Evolutionary conservation across 75 land plant species (phyloP).

Genomic region (Pinus tabuliformis): DNA sequence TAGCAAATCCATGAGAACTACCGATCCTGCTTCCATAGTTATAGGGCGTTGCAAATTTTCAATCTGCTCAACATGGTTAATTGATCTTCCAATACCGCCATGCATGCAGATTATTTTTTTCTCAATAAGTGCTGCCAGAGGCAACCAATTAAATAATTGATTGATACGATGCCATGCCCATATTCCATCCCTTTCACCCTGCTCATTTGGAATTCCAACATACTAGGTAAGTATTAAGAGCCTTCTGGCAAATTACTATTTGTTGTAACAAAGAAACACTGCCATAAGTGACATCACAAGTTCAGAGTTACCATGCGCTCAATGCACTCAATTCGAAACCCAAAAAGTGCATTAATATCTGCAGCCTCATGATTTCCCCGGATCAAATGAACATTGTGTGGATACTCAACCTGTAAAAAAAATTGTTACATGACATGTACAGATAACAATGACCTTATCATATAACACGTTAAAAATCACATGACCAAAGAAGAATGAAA

Average conservation of each 20-base stretch:
- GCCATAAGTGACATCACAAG: background rate
- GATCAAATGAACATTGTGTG: slow-evolving; percentile 91
- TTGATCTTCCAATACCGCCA: slow-evolving; percentile 99
- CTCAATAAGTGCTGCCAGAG: slow-evolving; percentile 96
- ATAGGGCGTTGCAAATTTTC: slow-evolving; percentile 97
- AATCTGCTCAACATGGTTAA: slow-evolving; percentile 93
- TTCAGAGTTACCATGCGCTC: slow-evolving; percentile 86
- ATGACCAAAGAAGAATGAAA: background rate
- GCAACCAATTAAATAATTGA: slow-evolving; percentile 95
- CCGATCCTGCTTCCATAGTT: slow-evolving; percentile 98
- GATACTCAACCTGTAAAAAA: slow-evolving; percentile 81
- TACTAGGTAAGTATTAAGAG: slow-evolving; percentile 1
- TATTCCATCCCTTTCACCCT: slow-evolving; percentile 99
- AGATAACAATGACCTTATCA: background rate
- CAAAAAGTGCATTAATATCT: slow-evolving; percentile 98
- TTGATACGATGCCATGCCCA: slow-evolving; percentile 99
- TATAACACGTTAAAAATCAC: background rate
- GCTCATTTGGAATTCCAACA: slow-evolving; percentile 12
- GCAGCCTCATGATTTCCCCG: slow-evolving; percentile 99
- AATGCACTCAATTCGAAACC: slow-evolving; percentile 97
- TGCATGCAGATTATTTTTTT: slow-evolving; percentile 99
- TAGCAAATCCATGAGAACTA: slow-evolving; percentile 95
- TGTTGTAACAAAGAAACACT: background rate
- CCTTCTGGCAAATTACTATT: background rate
- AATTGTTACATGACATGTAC: background rate